These are phyloP conservation scores for Tulasnella sp. DNA, from an alignment of 768 basidiomycete species.

Conservation along the genomic window DNA sequence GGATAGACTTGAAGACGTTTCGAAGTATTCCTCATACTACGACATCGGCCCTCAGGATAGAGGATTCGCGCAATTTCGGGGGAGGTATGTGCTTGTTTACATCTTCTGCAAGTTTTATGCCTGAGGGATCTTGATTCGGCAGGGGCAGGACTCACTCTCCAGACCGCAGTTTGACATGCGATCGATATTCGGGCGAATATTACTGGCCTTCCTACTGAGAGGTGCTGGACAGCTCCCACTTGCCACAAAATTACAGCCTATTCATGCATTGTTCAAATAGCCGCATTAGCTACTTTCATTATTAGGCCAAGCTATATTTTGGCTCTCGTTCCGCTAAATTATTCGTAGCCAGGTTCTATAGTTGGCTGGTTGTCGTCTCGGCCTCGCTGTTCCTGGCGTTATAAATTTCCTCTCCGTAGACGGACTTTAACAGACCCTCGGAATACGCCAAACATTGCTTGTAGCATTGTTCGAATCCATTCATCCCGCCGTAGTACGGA, in stretches of 20 bases:
- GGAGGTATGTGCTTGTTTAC: not conserved
- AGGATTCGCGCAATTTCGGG: not conserved
- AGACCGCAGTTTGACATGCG: not conserved
- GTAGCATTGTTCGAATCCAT: slow-evolving; percentile 35
- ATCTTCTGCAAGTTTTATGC: not conserved
- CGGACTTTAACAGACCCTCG: slow-evolving; percentile 29
- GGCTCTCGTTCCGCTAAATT: not conserved
- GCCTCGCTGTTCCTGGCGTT: not conserved
- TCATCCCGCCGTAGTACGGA: slow-evolving; percentile 36
- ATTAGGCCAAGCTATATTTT: not conserved
- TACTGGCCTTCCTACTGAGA: not conserved
- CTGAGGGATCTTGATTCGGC: not conserved
- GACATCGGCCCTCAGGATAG: not conserved
- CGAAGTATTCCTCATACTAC: not conserved
- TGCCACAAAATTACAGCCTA: not conserved
- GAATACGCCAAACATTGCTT: slow-evolving; percentile 37
- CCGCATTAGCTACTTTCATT: not conserved
- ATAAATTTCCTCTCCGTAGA: slow-evolving; percentile 31
- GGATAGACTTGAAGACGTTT: not conserved
- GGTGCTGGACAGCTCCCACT: not conserved
- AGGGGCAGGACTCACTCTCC: not conserved
- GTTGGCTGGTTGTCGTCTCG: not conserved
- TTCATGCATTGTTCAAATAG: not conserved
- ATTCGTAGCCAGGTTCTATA: not conserved
- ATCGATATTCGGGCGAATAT: not conserved